Base-by-base conservation (phyloP, 352 stramenopile genomes). In the Globisporangium cystogenes region DNA sequence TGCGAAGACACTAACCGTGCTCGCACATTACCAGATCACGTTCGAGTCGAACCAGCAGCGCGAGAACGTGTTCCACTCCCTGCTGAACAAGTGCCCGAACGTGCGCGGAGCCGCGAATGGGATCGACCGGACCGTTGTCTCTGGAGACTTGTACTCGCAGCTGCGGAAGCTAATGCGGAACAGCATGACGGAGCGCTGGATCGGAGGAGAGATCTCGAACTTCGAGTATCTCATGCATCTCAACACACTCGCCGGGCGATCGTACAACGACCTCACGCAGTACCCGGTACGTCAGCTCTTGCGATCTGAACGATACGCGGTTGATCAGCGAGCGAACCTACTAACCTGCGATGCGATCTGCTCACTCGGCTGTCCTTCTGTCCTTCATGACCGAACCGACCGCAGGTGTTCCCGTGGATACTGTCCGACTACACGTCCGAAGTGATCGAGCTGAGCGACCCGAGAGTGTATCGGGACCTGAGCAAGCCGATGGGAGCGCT, bases 191-290 rank as follows among this genome's bases (percentile, higher is more conserved):
- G 75, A 89, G 71, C 76, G 80, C 7, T 92, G 82, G 82, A 72
- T 90, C 16, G 48, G 70, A 26, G 72, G 75, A 3, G 72, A 86
- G 39, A 82, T 92, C 45, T 78, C 82, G 10, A 92, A 90, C 41
- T 99, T 98, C 56, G 96, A 98, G 50, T 99, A 99, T 60, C 70
- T 99, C 24, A 96, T 98, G 65, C 86, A 97, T 59, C 77, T 99
- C 33, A 99, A 99, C 67, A 96, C 93, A 5, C 75, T 98, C 23
- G 96, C 95, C 3, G 96, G 96, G 8, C 65, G 96, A n/a, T 98
- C 86, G 46, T 98, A 98, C 70, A 98, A 98, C 72, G 96, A 99
- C 48, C 86, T 99, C 7, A 98, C 90, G 54, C 96, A 99, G 63
- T 99, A 99, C 62, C 96, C 97, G 24, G 94, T 86, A 47, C 33